Conservation (phyloP, 2,329 filamentous ascomycete species). For the Colletotrichum euphorbiae region DNA sequence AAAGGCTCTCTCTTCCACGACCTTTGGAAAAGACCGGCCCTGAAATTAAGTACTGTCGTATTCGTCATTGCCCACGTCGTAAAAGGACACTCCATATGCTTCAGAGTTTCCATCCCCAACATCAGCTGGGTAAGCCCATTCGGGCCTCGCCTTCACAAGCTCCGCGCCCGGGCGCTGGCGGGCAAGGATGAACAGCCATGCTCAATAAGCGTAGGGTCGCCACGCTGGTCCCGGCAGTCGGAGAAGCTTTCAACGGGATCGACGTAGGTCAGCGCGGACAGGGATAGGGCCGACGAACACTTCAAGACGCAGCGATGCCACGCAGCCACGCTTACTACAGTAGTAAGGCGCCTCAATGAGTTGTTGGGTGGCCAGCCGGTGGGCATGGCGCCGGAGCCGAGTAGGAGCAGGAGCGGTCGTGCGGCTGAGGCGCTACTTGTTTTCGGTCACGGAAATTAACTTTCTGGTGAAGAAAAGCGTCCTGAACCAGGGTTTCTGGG, state of each 20-base stretch:
- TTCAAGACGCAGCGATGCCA: background rate
- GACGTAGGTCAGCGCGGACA: background rate
- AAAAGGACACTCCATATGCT: slow-evolving; percentile 17
- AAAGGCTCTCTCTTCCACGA: accelerated
- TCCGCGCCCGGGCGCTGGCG: background rate
- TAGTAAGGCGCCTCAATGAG: background rate
- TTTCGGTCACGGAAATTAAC: background rate
- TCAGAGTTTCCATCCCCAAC: slow-evolving; percentile 36
- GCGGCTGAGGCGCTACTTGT: background rate
- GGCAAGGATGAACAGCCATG: background rate
- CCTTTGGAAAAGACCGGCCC: background rate
- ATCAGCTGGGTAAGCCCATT: slow-evolving; percentile 30
- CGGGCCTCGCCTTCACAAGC: slow-evolving; percentile 28
- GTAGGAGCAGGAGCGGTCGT: background rate
- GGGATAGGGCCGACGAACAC: background rate
- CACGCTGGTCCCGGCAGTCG: background rate
- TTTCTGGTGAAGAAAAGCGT: background rate
- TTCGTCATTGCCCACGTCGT: background rate
- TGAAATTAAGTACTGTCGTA: slow-evolving; percentile 20
- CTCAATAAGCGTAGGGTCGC: background rate
- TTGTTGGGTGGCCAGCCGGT: background rate
- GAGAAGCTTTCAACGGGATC: too few species aligned
- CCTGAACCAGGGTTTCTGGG: background rate
- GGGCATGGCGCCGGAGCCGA: background rate
- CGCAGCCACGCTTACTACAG: background rate